These are phyloP conservation scores for Fistulinella prunicolor DNA, from an alignment of 768 basidiomycete species.

Conservation along the genomic window DNA sequence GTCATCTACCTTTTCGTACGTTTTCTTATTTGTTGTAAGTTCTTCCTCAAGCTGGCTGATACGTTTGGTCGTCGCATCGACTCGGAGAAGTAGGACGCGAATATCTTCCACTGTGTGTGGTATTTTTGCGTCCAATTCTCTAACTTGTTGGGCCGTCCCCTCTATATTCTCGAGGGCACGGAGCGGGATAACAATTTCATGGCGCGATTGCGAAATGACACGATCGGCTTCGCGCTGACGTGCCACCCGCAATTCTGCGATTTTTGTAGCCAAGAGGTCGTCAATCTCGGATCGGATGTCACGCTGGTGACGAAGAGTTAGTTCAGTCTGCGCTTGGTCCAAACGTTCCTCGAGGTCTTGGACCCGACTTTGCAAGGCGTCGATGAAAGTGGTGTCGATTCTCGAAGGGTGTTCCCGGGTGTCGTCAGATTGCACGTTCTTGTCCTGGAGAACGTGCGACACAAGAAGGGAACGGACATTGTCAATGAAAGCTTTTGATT, in stretches of 20 bases:
- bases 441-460: slow-evolving; percentile 14
- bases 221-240: slow-evolving; percentile 22
- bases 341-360: slow-evolving; percentile 27
- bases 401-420: background rate
- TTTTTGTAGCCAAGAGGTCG: slow-evolving; percentile 14
- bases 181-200: slow-evolving; percentile 22
- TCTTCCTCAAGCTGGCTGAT: slow-evolving; percentile 24
- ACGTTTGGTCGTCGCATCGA: slow-evolving; percentile 19
- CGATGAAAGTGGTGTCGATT: background rate
- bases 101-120: slow-evolving; percentile 25
- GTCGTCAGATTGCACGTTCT: slow-evolving; percentile 3
- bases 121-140: slow-evolving; percentile 23
- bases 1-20: slow-evolving; percentile 17
- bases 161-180: slow-evolving; percentile 18
- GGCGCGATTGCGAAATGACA: slow-evolving; percentile 10
- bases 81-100: slow-evolving; percentile 24
- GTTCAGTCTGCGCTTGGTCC: slow-evolving; percentile 29
- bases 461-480: slow-evolving; percentile 27
- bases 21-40: slow-evolving; percentile 12
- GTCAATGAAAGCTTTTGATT: slow-evolving; percentile 27
- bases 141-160: slow-evolving; percentile 10
- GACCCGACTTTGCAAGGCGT: slow-evolving; percentile 17
- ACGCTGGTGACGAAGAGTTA: slow-evolving; percentile 24
- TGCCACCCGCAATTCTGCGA: slow-evolving; percentile 19
- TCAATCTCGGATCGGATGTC: slow-evolving; percentile 21